A percentile compares a stretch with the other conserved stretches of the same genome.
phyloP scores from a whole-genome alignment of 208 protist species.

The Crithidia fasciculata region DNA sequence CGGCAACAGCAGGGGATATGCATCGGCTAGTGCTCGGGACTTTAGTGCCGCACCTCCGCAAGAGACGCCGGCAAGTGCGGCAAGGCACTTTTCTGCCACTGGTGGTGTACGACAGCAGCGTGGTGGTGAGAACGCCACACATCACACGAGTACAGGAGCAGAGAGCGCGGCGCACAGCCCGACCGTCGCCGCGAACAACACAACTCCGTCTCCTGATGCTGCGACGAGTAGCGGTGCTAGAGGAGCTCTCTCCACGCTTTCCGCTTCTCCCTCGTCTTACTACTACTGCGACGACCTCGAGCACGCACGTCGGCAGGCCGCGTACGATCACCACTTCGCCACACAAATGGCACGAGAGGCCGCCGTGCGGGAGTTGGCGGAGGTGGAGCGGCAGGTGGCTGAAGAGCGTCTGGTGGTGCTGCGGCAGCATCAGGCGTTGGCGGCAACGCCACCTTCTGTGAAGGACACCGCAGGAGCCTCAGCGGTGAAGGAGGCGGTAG shows the following conservation, averaged over 20 bases:
- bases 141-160: no score
- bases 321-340: constrained; percentile 23
- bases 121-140: no score
- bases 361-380: constrained; percentile 54
- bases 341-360: constrained; percentile 50
- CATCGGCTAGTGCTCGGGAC: not conserved
- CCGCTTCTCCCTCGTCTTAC: not conserved
- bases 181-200: no score
- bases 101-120: no score
- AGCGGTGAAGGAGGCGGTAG: constrained; percentile 3
- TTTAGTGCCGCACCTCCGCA: not conserved
- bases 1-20: not conserved
- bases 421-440: constrained; percentile 1
- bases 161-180: no score
- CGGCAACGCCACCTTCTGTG: not conserved
- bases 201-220: not conserved
- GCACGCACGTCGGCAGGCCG: constrained; percentile 33
- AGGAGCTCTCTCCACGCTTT: not conserved
- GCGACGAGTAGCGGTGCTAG: not conserved
- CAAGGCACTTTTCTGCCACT: not conserved
- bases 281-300: constrained; percentile 23
- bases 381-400: constrained; percentile 36
- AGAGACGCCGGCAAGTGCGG: not conserved
- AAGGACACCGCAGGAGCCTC: not conserved
- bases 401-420: constrained; percentile 40